Base-by-base conservation (phyloP, 179 eudicot genomes). In the Gypsophila paniculata region DNA sequence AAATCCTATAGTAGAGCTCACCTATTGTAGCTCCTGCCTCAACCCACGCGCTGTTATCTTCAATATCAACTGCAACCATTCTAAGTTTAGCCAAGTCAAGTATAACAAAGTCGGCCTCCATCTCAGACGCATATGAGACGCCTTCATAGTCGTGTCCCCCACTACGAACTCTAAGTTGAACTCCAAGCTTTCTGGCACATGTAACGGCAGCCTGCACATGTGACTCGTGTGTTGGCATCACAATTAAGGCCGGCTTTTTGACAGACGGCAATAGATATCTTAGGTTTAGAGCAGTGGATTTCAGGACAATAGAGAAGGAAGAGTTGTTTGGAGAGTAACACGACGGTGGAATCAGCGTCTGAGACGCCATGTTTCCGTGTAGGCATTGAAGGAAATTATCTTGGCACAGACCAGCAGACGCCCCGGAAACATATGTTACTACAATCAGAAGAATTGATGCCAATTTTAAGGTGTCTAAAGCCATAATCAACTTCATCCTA, bases 21-120 rank as follows among this genome's bases (percentile, higher is more conserved):
- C 88, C 88, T 52, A 80, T 58, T 5, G 88, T 85, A 18, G 88
- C 85, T 13, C 88, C 88, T 0, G 82, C 78, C 71, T 85, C 82
- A 23, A 82, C 85, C 88, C 88, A 85, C 15, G 84, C 85, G 60
- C 77, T 82, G 18, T 74, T 82, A 15, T 80, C 82, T 60, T 82
- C 86, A 18, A 82, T 68, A 52, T 76, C 51, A 65, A 85, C 77
- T 9, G 74, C 71, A 36, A 82, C 74, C 39, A 58, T 69, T 48
- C 82, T 80, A 53, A 85, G 82, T 39, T 80, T 80, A 68, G 81
- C 72, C 70, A 85, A 71, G 68, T 85, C 85, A 19, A 85, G 68
- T 61, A 85, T 68, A 44, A 82, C 58, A 54, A 82, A 85, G 12
- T 81, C 76, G 1, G 18, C 64, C 21, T 68, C 74, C 79, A 80